Conservation (phyloP, 2,329 filamentous ascomycete genomes). For the Endothia cerciana region DNA sequence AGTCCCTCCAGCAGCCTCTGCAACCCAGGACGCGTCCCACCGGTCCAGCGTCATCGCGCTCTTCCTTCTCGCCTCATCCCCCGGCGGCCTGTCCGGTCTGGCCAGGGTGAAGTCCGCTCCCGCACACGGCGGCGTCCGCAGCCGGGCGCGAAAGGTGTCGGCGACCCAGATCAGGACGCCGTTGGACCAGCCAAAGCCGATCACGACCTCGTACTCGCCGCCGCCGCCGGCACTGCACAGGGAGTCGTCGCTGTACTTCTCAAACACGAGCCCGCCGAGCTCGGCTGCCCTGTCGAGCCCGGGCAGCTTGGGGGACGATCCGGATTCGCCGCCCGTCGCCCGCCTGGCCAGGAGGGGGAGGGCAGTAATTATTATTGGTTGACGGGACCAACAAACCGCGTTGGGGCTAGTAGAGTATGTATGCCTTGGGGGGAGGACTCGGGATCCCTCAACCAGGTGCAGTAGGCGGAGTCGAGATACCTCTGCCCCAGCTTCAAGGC, state of each 20-base stretch:
- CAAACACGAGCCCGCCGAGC: conserved; percentile 66
- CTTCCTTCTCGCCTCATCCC: conserved; percentile 33
- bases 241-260: conserved; percentile 67
- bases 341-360: conserved; percentile 6
- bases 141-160: conserved; percentile 61
- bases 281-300: conserved; percentile 43
- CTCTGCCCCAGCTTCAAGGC: conserved; percentile 65
- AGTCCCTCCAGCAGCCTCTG: conserved; percentile 22
- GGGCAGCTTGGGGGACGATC: conserved; percentile 52
- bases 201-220: conserved; percentile 71
- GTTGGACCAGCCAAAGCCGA: conserved; percentile 74
- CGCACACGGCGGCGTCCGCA: conserved; percentile 60
- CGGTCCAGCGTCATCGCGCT: conserved; percentile 51
- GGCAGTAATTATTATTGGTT: too few species aligned
- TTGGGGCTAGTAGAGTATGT: neutral
- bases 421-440: neutral
- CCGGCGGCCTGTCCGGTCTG: conserved; percentile 39
- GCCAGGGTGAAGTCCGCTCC: conserved; percentile 45
- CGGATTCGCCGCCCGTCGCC: conserved; percentile 66
- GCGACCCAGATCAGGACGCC: conserved; percentile 69
- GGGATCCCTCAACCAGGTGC: conserved; percentile 60
- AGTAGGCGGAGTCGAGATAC: conserved; percentile 70
- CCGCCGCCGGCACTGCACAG: conserved; percentile 66
- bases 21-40: conserved; percentile 52
- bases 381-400: too few species aligned